Evolutionary conservation across 2,329 filamentous ascomycete species (phyloP).

Genomic region (Penicillium sclerotiorum): DNA sequence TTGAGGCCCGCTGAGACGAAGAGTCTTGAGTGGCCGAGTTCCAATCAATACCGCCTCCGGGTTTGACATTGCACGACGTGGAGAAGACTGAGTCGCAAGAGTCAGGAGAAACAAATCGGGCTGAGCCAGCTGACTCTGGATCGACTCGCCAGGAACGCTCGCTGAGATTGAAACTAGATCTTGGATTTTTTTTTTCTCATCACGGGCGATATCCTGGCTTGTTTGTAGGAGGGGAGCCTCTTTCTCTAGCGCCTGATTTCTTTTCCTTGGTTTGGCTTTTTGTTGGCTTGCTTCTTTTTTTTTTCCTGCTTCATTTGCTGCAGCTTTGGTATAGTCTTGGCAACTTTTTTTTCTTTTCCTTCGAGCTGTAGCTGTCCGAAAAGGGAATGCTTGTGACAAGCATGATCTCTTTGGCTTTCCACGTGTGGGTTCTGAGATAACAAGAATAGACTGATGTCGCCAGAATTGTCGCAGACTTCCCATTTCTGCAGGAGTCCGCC

Average conservation of each 20-base stretch:
- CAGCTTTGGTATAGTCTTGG: not conserved
- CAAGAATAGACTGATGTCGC: slow-evolving; percentile 12
- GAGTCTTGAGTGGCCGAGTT: slow-evolving; percentile 12
- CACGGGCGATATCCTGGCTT: not conserved
- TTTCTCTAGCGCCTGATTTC: not conserved
- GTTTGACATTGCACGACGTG: slow-evolving; percentile 27
- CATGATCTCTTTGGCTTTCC: slow-evolving; percentile 3
- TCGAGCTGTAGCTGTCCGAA: not conserved
- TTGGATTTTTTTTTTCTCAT: not conserved
- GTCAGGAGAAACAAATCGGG: slow-evolving; percentile 13
- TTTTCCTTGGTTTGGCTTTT: not conserved
- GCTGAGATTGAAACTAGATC: slow-evolving; percentile 25
- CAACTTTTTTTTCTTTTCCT: not conserved
- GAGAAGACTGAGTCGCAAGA: not conserved
- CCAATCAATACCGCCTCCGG: slow-evolving; percentile 15
- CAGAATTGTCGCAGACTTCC: slow-evolving; percentile 19
- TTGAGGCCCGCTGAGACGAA: not conserved
- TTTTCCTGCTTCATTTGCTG: too few species aligned
- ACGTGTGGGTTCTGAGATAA: slow-evolving; percentile 10
- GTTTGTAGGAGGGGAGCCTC: slow-evolving; percentile 4
- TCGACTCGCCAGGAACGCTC: slow-evolving; percentile 25
- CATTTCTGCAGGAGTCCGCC: slow-evolving; percentile 35
- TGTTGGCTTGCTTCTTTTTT: not conserved
- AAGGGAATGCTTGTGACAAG: not conserved
- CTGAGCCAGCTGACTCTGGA: slow-evolving; percentile 17